Percentiles rank a stretch among this genome's conserved stretches.
These are phyloP conservation scores for Rheum nobile DNA, from an alignment of 148 eudicot species.

Conservation along the genomic window DNA sequence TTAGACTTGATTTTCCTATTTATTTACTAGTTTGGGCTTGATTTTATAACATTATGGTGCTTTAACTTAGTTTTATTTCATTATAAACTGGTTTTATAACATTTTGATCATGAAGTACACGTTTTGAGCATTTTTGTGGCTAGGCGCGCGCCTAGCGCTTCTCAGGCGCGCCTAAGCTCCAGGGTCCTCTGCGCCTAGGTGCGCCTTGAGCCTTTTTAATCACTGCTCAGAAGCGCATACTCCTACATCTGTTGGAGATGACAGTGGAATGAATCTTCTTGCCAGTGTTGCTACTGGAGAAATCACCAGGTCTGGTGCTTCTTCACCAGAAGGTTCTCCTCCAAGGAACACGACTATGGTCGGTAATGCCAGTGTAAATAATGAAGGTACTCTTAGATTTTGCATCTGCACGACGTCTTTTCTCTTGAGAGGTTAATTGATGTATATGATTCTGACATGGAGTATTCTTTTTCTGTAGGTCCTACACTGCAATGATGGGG, in stretches of 20 bases:
- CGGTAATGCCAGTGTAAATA: conserved; percentile 14
- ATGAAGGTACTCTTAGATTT: conserved; percentile 1
- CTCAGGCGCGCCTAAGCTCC: too few species aligned
- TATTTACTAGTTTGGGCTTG: too few species aligned
- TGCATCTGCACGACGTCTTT: background rate
- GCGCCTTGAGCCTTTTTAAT: too few species aligned
- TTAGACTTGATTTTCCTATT: too few species aligned
- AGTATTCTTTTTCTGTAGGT: conserved; percentile 12
- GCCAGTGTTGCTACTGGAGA: conserved; percentile 96
- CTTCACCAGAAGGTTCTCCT: conserved; percentile 42
- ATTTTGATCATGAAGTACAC: too few species aligned
- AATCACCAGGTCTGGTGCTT: conserved; percentile 36
- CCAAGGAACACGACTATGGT: conserved; percentile 22
- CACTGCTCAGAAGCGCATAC: conserved; percentile 54
- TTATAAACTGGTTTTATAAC: too few species aligned
- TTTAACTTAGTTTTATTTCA: too few species aligned
- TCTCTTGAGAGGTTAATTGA: background rate
- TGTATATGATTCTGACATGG: conserved; percentile 15
- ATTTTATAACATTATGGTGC: too few species aligned
- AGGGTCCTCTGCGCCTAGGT: too few species aligned
- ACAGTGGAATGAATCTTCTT: conserved; percentile 83
- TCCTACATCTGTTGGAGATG: conserved; percentile 48
- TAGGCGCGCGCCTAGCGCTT: too few species aligned
- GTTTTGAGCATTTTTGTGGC: too few species aligned
- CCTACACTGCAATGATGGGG: conserved; percentile 12